Base-by-base conservation (phyloP, 805 yeast species). In the Starmerella bacillaris region DNA sequence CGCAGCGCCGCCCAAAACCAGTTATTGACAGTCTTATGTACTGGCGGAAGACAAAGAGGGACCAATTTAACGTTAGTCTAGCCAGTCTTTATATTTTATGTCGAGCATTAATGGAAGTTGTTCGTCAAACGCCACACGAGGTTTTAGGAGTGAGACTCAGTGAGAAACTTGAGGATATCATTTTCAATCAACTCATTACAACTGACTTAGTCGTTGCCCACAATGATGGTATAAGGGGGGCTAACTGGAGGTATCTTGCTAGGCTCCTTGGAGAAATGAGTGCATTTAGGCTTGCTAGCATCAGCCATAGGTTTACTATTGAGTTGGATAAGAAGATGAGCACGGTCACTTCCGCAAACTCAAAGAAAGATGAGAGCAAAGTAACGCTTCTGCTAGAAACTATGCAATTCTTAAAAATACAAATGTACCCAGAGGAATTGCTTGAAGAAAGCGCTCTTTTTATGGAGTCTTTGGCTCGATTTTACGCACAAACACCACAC, bases 1-100 rank as follows among this genome's bases (percentile, higher is more conserved):
- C 98, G 1, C 67, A 82, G 37, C 65, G 75, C 18, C 79, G 82
- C 45, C 95, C 96, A 0, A 84, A 82, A 50, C 93, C 94, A 0
- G 94, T 89, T 1, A 83, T 92, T 22, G 99, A 89, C 54, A 82
- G 93, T 5, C 93, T 89, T 40, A 84, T 89, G 96, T 84, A 79
- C 52, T 89, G 99, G 99, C 67, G 96, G 40, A 80, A 86, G 53
- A 72, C 86, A 2, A 89, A 89, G 54, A 74, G 92, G 11, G 96
- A 86, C 47, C 74, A 78, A 3, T 80, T 92, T 2, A 37, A 35
- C 8, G 36, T 24, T 11, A 78, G 86, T 8, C 59, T 84, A 33
- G 80, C 89, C 3, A 74, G 89, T 38, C 83, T 89, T 15, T 89
- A 73, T 54, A 78, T 89, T 24, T 57, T 89, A 14, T 86, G 95